Percentiles rank a stretch among this genome's conserved stretches.
phyloP scores from a whole-genome alignment of 2,329 filamentous ascomycete species.

The Corynespora cassiicola region DNA sequence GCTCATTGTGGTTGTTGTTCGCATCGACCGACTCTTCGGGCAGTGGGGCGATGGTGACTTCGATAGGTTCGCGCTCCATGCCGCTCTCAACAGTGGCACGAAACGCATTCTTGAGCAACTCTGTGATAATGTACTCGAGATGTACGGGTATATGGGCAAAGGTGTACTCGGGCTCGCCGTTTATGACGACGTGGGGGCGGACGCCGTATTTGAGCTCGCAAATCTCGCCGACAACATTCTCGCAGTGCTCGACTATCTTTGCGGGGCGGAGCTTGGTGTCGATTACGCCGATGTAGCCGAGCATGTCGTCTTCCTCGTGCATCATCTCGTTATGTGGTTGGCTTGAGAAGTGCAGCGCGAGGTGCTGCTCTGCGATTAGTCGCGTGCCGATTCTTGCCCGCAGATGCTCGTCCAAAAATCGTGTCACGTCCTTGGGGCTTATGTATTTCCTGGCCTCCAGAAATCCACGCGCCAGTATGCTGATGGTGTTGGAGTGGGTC shows the following conservation, averaged over 20 bases:
- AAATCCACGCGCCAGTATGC: slow-evolving; percentile 88
- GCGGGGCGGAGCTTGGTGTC: slow-evolving; percentile 88
- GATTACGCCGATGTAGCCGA: slow-evolving; percentile 89
- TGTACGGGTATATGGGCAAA: slow-evolving; percentile 97
- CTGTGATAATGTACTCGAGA: slow-evolving; percentile 95
- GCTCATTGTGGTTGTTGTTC: too few relatives aligned
- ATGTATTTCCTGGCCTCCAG: slow-evolving; percentile 94
- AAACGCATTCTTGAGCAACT: slow-evolving; percentile 96
- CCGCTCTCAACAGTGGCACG: slow-evolving; percentile 87
- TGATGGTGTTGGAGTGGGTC: slow-evolving; percentile 94
- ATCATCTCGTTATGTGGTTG: slow-evolving; percentile 71
- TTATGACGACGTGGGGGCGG: slow-evolving; percentile 78
- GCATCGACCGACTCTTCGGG: slow-evolving; percentile 54
- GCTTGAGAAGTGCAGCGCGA: slow-evolving; percentile 80
- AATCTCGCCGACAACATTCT: slow-evolving; percentile 91
- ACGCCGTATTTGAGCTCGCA: slow-evolving; percentile 96
- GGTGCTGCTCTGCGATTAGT: slow-evolving; percentile 94
- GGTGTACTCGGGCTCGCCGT: slow-evolving; percentile 83
- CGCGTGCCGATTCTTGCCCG: slow-evolving; percentile 92
- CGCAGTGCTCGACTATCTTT: slow-evolving; percentile 81
- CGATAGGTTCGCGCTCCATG: slow-evolving; percentile 80
- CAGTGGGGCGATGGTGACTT: slow-evolving; percentile 86
- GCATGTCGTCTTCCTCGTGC: slow-evolving; percentile 50
- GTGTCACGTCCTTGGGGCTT: slow-evolving; percentile 79
- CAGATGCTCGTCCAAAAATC: slow-evolving; percentile 91